phyloP scores from a whole-genome alignment of 2,329 filamentous ascomycete genomes.

The Claviceps africana region DNA sequence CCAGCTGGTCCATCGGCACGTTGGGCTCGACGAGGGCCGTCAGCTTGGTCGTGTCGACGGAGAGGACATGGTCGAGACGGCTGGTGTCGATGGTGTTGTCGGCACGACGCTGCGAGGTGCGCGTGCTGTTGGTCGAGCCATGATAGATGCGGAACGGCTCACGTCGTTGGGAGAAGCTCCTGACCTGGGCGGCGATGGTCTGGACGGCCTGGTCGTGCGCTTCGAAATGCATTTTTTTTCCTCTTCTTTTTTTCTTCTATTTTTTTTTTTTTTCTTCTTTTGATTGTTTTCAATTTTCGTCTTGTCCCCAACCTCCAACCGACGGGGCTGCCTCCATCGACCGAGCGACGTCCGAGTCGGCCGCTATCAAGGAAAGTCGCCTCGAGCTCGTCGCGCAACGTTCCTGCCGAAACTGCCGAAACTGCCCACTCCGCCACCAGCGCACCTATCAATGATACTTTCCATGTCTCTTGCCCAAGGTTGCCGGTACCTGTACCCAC shows the following conservation, averaged over 20 bases:
- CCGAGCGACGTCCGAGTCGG: not conserved
- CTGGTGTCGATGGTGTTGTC: slow-evolving; percentile 45
- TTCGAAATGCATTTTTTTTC: slow-evolving; percentile 13
- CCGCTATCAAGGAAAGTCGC: not conserved
- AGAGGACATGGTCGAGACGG: slow-evolving; percentile 46
- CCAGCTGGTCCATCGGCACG: slow-evolving; percentile 61
- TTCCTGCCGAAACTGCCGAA: not conserved
- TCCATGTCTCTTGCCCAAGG: not conserved
- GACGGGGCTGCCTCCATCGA: not conserved
- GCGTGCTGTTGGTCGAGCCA: slow-evolving; percentile 64
- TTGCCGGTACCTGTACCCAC: too few relatives aligned
- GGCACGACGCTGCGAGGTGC: slow-evolving; percentile 32
- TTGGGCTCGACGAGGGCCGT: slow-evolving; percentile 62
- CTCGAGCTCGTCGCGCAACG: not conserved
- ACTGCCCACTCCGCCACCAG: not conserved
- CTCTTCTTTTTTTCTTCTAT: not conserved
- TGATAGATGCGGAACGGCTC: slow-evolving; percentile 61
- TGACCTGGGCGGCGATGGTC: slow-evolving; percentile 28
- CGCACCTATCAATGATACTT: not conserved
- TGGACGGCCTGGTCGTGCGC: slow-evolving; percentile 30
- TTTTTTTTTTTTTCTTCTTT: not conserved
- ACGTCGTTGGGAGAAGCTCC: slow-evolving; percentile 27
- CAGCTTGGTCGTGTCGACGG: slow-evolving; percentile 38
- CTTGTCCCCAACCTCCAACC: not conserved
- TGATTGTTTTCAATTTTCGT: not conserved